A percentile compares a stretch with the other conserved stretches of the same genome.
Evolutionary conservation across 2,329 filamentous ascomycete species (phyloP).

Genomic region (Trichoderma atrobrunneum): DNA sequence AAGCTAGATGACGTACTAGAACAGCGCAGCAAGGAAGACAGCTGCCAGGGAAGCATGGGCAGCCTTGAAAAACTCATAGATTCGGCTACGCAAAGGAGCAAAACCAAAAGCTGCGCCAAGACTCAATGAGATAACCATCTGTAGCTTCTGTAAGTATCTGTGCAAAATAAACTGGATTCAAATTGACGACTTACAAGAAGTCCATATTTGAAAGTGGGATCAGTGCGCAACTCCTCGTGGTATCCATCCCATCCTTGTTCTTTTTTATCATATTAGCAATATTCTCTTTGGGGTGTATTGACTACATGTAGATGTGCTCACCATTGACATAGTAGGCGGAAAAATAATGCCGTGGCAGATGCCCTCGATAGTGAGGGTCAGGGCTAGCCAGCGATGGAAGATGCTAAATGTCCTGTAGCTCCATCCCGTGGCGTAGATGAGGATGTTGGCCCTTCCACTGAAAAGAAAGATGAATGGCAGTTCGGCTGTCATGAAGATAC

Average conservation of each 20-base stretch:
- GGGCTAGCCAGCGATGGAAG: constrained; percentile 61
- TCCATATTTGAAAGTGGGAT: constrained; percentile 15
- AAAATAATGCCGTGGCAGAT: constrained; percentile 45
- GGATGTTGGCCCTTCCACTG: constrained; percentile 58
- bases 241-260: constrained; percentile 22
- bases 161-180: too few relatives aligned
- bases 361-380: constrained; percentile 55
- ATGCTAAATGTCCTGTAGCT: constrained; percentile 59
- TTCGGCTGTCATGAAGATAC: constrained; percentile 56
- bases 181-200: constrained; percentile 10
- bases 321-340: constrained; percentile 23
- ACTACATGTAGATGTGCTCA: neutral
- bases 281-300: neutral
- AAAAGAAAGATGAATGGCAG: constrained; percentile 61
- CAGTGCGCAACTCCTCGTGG: constrained; percentile 2
- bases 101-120: constrained; percentile 11
- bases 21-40: constrained; percentile 44
- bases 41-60: constrained; percentile 47
- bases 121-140: constrained; percentile 17
- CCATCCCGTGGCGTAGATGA: constrained; percentile 63
- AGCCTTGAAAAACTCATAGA: constrained; percentile 46
- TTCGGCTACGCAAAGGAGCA: constrained; percentile 20
- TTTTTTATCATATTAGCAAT: neutral
- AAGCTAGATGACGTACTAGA: constrained; percentile 37
- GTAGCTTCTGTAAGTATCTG: neutral